Conservation (phyloP, 352 stramenopile genomes). For the Globisporangium emineosum region DNA sequence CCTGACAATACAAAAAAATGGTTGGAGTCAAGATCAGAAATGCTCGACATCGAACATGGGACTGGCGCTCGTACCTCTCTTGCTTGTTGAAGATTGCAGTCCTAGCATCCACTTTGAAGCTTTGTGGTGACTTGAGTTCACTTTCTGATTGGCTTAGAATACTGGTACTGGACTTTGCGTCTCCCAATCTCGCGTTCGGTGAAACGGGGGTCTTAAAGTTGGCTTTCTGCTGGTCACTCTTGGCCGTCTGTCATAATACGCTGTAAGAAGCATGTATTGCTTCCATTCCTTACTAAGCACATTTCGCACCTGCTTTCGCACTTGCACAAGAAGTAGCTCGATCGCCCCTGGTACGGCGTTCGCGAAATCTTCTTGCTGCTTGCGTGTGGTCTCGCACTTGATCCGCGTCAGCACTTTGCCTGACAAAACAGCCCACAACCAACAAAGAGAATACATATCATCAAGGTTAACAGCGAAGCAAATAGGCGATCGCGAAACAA, state of each 20-base stretch:
- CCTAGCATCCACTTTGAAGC: neutral
- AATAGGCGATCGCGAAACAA: neutral
- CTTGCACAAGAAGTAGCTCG: slow-evolving; percentile 35
- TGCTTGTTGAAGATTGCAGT: neutral
- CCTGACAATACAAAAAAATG: neutral
- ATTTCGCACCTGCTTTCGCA: slow-evolving; percentile 38
- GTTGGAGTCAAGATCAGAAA: neutral
- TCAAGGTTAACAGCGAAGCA: neutral
- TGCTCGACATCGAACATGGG: too few species aligned
- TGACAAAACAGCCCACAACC: slow-evolving; percentile 2
- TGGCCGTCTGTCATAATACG: slow-evolving; percentile 10
- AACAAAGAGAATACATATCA: neutral
- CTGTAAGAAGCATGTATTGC: too few species aligned
- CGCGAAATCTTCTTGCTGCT: slow-evolving; percentile 45
- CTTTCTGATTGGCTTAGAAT: neutral
- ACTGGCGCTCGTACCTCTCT: neutral
- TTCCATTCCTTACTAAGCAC: too few species aligned
- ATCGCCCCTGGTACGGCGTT: slow-evolving; percentile 39
- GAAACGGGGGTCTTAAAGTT: slow-evolving; percentile 14
- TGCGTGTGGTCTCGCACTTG: slow-evolving; percentile 40
- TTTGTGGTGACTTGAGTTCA: slow-evolving; percentile 7
- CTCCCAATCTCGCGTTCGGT: neutral
- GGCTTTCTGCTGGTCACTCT: slow-evolving; percentile 17
- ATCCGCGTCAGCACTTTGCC: slow-evolving; percentile 46
- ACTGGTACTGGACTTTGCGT: neutral